Conservation (phyloP, 257 asterid species). For the Linaria vulgaris region DNA sequence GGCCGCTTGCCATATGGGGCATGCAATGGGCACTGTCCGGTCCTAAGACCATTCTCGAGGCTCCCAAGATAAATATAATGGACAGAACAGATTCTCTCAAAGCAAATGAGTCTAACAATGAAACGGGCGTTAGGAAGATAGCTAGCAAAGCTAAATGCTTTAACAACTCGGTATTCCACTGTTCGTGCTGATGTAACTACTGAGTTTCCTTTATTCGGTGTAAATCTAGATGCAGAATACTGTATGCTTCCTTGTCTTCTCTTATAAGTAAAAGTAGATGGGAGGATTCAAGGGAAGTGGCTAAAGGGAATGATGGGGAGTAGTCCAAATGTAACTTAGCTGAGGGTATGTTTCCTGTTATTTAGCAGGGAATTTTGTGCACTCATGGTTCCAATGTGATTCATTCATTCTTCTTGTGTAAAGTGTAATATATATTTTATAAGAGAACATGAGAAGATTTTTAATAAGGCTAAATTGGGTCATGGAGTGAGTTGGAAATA, state of each 20-base stretch:
- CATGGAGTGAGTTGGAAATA: no score
- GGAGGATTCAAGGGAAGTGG: constrained; percentile 10
- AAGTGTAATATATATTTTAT: constrained; percentile 1
- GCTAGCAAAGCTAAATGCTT: constrained; percentile 58
- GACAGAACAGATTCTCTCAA: constrained; percentile 44
- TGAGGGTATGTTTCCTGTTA: constrained; percentile 8
- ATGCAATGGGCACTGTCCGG: constrained; percentile 84
- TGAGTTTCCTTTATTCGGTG: neutral
- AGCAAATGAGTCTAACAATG: constrained; percentile 33
- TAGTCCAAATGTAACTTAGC: neutral
- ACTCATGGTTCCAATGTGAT: constrained; percentile 8
- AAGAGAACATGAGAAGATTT: no score
- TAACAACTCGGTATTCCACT: constrained; percentile 61
- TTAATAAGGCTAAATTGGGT: no score
- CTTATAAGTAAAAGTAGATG: constrained; percentile 14
- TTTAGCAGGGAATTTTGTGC: constrained; percentile 24
- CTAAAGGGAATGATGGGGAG: constrained; percentile 18
- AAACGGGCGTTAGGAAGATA: constrained; percentile 54
- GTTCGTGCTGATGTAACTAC: constrained; percentile 58
- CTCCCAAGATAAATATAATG: constrained; percentile 54
- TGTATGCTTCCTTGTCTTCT: constrained; percentile 22
- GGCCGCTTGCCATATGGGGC: constrained; percentile 96
- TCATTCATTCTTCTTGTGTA: constrained; percentile 34
- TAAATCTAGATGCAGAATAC: neutral
- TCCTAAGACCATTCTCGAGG: constrained; percentile 47